Evolutionary conservation across 495 filamentous ascomycete species (phyloP), one percentile per base, ranked within the genome.

Genomic region (Oidiodendron maius): DNA sequence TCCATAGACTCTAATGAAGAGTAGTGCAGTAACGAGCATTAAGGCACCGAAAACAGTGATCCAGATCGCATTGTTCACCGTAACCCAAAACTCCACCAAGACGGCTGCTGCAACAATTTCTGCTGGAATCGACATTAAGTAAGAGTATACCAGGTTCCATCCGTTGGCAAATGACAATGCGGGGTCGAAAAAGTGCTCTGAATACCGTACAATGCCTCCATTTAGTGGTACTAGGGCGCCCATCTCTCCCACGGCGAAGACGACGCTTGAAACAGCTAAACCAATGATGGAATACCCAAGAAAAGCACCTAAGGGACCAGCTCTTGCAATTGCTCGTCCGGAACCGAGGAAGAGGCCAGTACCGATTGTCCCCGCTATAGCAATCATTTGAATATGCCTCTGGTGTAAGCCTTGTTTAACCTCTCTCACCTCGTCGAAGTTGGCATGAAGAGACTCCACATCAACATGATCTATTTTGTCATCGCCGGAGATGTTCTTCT

Each of bases 331-430:
- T 13, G 56, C 56, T 36, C 49, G 51, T 6, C 56, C 56, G 10
- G 56, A 58, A 25, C 51, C 38, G n/a, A 58, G 51, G 20, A 58
- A 58, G 11, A 58, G 26, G 36, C 56, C 55, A 24, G 53, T 60
- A 12, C 58, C 58, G 36, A 60, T 56, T 8, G 57, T 54, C 37
- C 86, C 85, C 25, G 88, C 88, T 52, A 95, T 86, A 3, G 88
- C 89, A 74, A 94, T 91, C 79, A 89, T 81, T 52, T 81, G 81
- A 53, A 88, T 77, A 46, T 87, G 83, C 28, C 81, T 75, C 4
- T 82, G 75, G 47, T 78, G 75, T 42, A 89, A 65, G 5, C 76
- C 75, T 40, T 81, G 79, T 37, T 50, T 58, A n/a, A n/a, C n/a
- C n/a, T n/a, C n/a, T n/a, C n/a, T n/a, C n/a, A n/a, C n/a, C n/a